Base-by-base conservation (phyloP, 2,329 filamentous ascomycete genomes). In the Berkeleyomyces basicola region DNA sequence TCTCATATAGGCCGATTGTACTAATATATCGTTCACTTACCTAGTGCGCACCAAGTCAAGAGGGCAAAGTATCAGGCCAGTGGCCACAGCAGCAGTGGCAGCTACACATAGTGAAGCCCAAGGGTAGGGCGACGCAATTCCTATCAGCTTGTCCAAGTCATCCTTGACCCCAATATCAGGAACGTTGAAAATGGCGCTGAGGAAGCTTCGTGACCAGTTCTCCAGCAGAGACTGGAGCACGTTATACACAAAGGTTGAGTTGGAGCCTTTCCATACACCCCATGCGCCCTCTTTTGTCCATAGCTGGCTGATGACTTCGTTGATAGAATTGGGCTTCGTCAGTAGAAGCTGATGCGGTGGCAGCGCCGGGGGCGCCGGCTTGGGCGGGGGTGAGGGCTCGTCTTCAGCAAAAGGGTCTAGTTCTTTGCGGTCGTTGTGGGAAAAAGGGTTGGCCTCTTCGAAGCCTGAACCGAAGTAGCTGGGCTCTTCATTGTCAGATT, bases 201-300 rank as follows among this genome's bases (percentile, higher is more conserved):
- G 79, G 61, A 96, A 80, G 69, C 90, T 93, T 68, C 90, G 83
- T 7, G 91, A 88, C 85, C 95, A 99, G 68, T 89, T 91, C 72
- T 97, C 93, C 39, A 96, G 76, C 6, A 95, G 86, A 9, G 90
- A 90, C 66, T 91, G 82, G 16, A 97, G 79, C 57, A 96, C 82
- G 0, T 85, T 88, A 74, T 97, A 96, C 59, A 97, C 78, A 70
- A 97, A 99, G 1, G 90, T 95, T 11, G 88, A 84, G 71, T 97
- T 97, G 44, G 90, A 89, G 7, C 86, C 84, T 72, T 96, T 96
- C 91, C 92, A 99, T 4, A 96, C 85, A 3, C 93, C 93, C 79
- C 90, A 91, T 0, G 86, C 86, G 43, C 90, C 89, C 71, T 95
- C 92, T 68, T 87, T 92, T 58, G 86, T 81, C 88, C 93, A 97